Conservation (phyloP, 2,329 filamentous ascomycete species). For the Apiospora sp. region DNA sequence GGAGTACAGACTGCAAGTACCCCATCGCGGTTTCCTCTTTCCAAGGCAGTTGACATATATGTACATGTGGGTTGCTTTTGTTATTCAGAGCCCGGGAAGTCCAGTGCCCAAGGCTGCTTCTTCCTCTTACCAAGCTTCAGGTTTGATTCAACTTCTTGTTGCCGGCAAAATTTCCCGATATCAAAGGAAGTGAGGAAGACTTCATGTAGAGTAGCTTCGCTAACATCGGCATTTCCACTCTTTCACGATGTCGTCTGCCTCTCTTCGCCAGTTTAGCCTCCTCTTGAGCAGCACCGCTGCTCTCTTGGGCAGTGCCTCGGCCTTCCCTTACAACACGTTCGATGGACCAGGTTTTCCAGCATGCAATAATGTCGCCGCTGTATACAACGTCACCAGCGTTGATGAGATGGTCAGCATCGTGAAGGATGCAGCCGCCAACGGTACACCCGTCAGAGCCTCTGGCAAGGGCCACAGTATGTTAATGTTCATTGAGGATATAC, state of each 20-base stretch:
- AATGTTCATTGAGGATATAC: neutral
- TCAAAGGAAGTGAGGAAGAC: neutral
- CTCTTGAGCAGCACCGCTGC: conserved; percentile 30
- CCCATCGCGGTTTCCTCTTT: conserved; percentile 6
- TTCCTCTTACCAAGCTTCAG: neutral
- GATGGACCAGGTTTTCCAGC: conserved; percentile 57
- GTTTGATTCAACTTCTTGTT: neutral
- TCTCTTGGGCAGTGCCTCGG: conserved; percentile 30
- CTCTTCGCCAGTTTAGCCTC: conserved; percentile 22
- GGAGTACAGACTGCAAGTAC: neutral
- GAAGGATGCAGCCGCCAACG: conserved; percentile 47
- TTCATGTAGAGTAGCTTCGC: neutral
- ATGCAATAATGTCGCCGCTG: conserved; percentile 53
- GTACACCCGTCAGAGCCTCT: conserved; percentile 53
- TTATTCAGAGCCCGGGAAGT: neutral
- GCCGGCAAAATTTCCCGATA: neutral
- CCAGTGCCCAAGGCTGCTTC: neutral
- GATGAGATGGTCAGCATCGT: conserved; percentile 53
- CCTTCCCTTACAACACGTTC: conserved; percentile 56
- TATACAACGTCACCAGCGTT: conserved; percentile 54
- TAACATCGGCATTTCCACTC: neutral
- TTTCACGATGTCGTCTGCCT: neutral
- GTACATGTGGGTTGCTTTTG: neutral
- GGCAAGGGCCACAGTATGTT: conserved; percentile 54
- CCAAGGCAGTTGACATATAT: neutral